Percentiles rank a stretch among this genome's conserved stretches.
These are phyloP conservation scores for Fusarium equiseti DNA, from an alignment of 2,329 filamentous ascomycete species.

Conservation along the genomic window DNA sequence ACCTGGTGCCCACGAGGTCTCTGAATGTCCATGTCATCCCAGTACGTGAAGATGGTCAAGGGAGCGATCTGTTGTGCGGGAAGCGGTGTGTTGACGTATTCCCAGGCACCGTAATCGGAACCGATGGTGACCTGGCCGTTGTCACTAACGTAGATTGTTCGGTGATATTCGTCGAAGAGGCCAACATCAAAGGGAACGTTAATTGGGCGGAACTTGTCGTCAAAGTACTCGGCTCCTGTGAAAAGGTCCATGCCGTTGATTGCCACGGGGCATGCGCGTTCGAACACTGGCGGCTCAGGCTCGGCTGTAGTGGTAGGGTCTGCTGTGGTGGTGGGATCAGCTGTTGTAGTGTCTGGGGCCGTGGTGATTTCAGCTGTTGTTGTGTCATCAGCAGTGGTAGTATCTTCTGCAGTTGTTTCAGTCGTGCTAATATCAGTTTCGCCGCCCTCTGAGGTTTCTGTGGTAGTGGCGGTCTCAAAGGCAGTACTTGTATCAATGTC, in stretches of 20 bases:
- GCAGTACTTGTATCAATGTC: not conserved
- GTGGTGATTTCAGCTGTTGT: not conserved
- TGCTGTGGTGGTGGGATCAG: not conserved
- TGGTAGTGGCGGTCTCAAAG: too few species aligned
- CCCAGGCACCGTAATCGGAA: accelerated
- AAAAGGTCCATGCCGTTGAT: not conserved
- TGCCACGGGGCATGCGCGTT: not conserved
- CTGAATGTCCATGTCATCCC: not conserved
- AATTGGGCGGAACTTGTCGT: not conserved
- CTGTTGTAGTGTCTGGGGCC: not conserved
- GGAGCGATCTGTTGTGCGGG: not conserved
- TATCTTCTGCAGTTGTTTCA: not conserved
- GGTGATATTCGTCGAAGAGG: not conserved
- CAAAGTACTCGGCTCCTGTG: not conserved
- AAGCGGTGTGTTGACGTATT: not conserved
- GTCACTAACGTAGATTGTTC: not conserved
- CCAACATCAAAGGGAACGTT: not conserved
- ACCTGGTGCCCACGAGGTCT: not conserved
- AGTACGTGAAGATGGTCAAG: not conserved
- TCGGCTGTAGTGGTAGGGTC: not conserved
- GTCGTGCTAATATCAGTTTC: too few species aligned
- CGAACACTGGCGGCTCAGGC: too few species aligned
- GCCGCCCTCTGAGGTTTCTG: too few species aligned
- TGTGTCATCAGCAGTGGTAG: not conserved
- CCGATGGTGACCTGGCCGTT: not conserved